Evolutionary conservation across 805 yeast genomes (phyloP), one percentile per base, ranked within the genome.

Genomic region (Saccharomycopsis fodiens): DNA sequence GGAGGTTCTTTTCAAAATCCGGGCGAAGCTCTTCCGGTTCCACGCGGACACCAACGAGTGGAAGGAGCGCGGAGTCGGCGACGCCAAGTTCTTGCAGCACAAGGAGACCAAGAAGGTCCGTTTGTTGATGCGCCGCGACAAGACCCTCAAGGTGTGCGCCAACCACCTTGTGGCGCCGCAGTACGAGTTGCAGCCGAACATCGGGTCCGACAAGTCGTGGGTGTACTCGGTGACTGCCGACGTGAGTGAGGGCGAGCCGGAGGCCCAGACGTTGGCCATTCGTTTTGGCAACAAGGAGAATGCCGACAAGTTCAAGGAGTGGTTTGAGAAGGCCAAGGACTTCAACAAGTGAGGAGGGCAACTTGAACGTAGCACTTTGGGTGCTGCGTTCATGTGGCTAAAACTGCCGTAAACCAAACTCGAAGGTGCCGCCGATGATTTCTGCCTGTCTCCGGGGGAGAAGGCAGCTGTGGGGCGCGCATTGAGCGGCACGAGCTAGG

Each of bases 11-110:
- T 81, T 68, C 69, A 93, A 93, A 69, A 86, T 85, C 56, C 78
- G 98, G 63, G 97, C 98, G 55, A 93, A 93, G 69, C 74, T 93
- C 62, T 93, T 91, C 74, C 84, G 87, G 68, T 91, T 84, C 72
- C 81, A 81, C 59, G 74, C 79, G 36, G 95, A 87, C 50, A 44
- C 34, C 16, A 82, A 82, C 61, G 97, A 93, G 69, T 93, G 98
- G 98, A 93, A 93, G 68, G 98, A 93, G 75, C 85, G 98, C 73
- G 98, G 98, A 59, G 87, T 96, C 30, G 98, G 98, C 61, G 98
- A 93, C 62, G 96, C 88, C 58, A 87, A 93, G 69, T 86, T 93
- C 68, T 78, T 93, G 64, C 74, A 91, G 72, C 96, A 91, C 72
- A 88, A 87, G 67, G 69, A 69, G 52, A 71, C 86, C 48, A 75